These are phyloP conservation scores for Melampsora americana DNA, from an alignment of 1,284 basidiomycete species.

Conservation along the genomic window DNA sequence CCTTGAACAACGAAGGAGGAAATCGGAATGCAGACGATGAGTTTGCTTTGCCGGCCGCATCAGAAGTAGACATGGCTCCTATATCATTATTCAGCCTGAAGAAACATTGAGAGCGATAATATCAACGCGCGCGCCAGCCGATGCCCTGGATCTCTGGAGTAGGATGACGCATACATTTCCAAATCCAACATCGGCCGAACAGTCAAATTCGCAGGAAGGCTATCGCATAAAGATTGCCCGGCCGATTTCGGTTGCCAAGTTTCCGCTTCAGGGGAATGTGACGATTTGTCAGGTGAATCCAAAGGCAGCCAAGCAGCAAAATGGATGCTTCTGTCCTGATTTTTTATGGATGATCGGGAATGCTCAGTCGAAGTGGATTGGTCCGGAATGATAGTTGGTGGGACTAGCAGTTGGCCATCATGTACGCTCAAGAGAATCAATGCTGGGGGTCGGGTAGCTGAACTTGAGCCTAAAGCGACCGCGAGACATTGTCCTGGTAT, in stretches of 20 bases:
- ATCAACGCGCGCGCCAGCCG: conserved; percentile 7
- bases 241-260: not conserved
- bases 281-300: not conserved
- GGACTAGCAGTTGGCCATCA: conserved; percentile 24
- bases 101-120: not conserved
- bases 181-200: conserved; percentile 13
- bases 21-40: conserved; percentile 20
- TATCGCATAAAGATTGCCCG: conserved; percentile 30
- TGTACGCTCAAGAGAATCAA: conserved; percentile 39
- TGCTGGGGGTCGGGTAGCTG: conserved; percentile 17
- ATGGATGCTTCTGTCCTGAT: conserved; percentile 1
- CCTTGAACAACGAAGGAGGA: conserved; percentile 24
- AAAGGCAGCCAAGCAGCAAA: conserved; percentile 27
- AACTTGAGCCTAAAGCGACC: conserved; percentile 15
- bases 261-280: not conserved
- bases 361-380: not conserved
- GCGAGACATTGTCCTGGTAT: conserved; percentile 28
- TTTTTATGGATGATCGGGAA: not conserved
- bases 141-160: not conserved
- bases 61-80: conserved; percentile 25
- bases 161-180: conserved; percentile 25
- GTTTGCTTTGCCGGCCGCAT: not conserved
- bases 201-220: conserved; percentile 25
- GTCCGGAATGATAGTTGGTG: conserved; percentile 24
- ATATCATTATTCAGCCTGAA: conserved; percentile 20